Evolutionary conservation across 1,139 yeast species (phyloP).

Genomic region (Candida sanyaensis): DNA sequence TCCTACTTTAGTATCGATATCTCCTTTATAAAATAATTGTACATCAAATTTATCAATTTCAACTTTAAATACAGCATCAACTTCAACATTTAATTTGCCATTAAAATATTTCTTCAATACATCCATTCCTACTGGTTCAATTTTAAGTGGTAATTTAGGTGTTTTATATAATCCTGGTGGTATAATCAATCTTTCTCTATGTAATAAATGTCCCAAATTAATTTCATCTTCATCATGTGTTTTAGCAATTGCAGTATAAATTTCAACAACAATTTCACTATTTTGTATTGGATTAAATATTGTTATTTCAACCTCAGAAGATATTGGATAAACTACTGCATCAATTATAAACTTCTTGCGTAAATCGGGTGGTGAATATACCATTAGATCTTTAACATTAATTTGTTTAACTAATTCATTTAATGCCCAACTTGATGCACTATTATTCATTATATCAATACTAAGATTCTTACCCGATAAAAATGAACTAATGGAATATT

Average conservation of each 20-base stretch:
- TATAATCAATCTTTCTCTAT: slow-evolving; percentile 35
- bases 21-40: slow-evolving; percentile 45
- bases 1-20: slow-evolving; percentile 19
- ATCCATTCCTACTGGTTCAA: slow-evolving; percentile 48
- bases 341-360: slow-evolving; percentile 30
- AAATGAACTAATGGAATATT: slow-evolving; percentile 17
- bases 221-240: slow-evolving; percentile 44
- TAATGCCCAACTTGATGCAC: slow-evolving; percentile 16
- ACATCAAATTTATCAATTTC: slow-evolving; percentile 37
- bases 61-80: slow-evolving; percentile 42
- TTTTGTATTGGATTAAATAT: slow-evolving; percentile 55
- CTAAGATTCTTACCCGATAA: slow-evolving; percentile 12
- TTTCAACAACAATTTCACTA: slow-evolving; percentile 35
- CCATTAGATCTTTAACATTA: background rate
- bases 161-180: slow-evolving; percentile 54
- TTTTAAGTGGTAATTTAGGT: slow-evolving; percentile 49
- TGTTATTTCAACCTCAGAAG: slow-evolving; percentile 52
- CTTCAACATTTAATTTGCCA: slow-evolving; percentile 50
- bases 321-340: slow-evolving; percentile 52
- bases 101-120: slow-evolving; percentile 50
- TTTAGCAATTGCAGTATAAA: slow-evolving; percentile 48
- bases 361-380: slow-evolving; percentile 6
- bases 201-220: slow-evolving; percentile 45
- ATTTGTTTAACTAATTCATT: slow-evolving; percentile 20
- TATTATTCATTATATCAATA: slow-evolving; percentile 14